Base-by-base conservation (phyloP, 306 rosid genomes). In the Trifolium subterraneum region DNA sequence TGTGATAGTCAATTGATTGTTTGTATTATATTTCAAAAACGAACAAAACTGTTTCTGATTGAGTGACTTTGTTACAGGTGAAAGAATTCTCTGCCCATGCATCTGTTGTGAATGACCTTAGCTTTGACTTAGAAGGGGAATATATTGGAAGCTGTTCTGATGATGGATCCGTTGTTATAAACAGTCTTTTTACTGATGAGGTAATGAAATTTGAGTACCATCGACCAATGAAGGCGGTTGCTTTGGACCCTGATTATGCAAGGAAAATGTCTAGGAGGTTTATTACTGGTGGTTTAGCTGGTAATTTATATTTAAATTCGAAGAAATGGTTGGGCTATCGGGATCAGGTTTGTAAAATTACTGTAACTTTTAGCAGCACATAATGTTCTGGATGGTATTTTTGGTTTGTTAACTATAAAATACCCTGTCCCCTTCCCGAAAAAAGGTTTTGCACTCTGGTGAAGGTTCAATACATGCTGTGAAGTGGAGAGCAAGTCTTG, bases 381-480 rank as follows among this genome's bases (percentile, higher is more conserved):
- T 54, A 55, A 55, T 66, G 8, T 63, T 69, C 22, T 61, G 62
- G 22, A n/a, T 58, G 8, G 19, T 69, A 13, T 23, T 81, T 82
- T 72, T 23, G 66, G 64, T 67, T 59, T 79, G 36, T 84, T 60
- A 48, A 64, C 78, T 73, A 64, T 36, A 55, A 71, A 78, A 78
- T 27, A 39, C 62, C 29, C 52, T 19, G 3, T 15, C 35, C 62
- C 22, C 35, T 76, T 27, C 36, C 71, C 65, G 11, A 56, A 74
- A 67, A 78, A 84, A 94, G 99, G 99, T 92, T 73, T 92, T 94
- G 93, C 99, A 94, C 84, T 86, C 96, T 71, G 98, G 98, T 70
- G 99, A 94, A 85, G 99, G 99, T 74, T 92, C 99, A 78, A 92
- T 94, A 80, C 99, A 94, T 87, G 86, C 88, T 64, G 93, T 94